A percentile compares a stretch with the other conserved stretches of the same genome.
These are phyloP conservation scores for Elasticomyces elasticus DNA, from an alignment of 495 filamentous ascomycete genomes.

Conservation along the genomic window DNA sequence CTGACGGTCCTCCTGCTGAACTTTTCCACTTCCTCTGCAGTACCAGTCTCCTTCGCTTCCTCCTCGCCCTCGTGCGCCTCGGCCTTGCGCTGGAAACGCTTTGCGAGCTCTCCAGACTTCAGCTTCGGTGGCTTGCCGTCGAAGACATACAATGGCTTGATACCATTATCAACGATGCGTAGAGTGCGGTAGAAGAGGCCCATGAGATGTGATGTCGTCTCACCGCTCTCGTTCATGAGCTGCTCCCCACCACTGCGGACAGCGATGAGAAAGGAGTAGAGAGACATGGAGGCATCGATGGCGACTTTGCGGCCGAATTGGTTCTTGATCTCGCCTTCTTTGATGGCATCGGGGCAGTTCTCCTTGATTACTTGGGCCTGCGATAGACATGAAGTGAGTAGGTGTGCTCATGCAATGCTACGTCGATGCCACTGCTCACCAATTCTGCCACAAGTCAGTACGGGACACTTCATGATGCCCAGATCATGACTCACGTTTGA, in stretches of 20 bases:
- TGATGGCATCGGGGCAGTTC: constrained; percentile 86
- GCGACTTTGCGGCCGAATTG: constrained; percentile 66
- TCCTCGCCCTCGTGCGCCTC: constrained; percentile 81
- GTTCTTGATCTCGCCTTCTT: constrained; percentile 92
- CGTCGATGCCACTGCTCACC: not conserved
- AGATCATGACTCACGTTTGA: constrained; percentile 42
- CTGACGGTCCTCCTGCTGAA: constrained; percentile 90
- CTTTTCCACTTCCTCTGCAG: constrained; percentile 93
- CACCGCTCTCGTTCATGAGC: constrained; percentile 83
- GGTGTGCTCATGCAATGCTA: not conserved
- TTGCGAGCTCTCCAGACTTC: constrained; percentile 90
- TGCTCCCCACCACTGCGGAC: constrained; percentile 94
- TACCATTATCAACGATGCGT: constrained; percentile 95
- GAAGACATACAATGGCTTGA: constrained; percentile 97
- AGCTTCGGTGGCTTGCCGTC: constrained; percentile 93
- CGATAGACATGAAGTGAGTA: not conserved
- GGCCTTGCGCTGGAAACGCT: constrained; percentile 81
- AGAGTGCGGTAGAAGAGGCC: constrained; percentile 99
- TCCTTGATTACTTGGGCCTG: constrained; percentile 83
- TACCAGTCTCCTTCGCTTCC: constrained; percentile 95
- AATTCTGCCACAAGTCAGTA: not conserved
- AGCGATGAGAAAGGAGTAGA: constrained; percentile 96
- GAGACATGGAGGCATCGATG: constrained; percentile 77
- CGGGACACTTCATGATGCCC: not conserved
- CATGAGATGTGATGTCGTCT: constrained; percentile 96